A percentile compares a stretch with the other conserved stretches of the same genome.
phyloP scores from a whole-genome alignment of 208 protist genomes.

The Crithidia sp. region DNA sequence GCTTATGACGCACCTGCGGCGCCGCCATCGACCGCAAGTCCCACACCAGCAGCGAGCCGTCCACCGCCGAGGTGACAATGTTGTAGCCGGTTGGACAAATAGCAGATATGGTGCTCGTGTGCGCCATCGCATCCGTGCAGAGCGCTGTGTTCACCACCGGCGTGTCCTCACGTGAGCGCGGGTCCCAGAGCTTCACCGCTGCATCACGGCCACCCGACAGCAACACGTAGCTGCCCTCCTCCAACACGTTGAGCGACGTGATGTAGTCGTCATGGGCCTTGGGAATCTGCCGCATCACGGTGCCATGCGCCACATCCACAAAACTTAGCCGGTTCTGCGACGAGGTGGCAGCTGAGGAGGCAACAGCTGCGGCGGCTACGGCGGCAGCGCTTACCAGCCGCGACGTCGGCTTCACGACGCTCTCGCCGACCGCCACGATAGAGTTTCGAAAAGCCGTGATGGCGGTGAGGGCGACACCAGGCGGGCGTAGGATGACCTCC shows the following conservation, averaged over 20 bases:
- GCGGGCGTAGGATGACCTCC: slow-evolving; percentile 55
- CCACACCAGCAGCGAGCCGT: slow-evolving; percentile 74
- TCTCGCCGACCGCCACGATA: slow-evolving; percentile 67
- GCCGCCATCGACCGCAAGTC: slow-evolving; percentile 62
- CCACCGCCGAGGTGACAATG: slow-evolving; percentile 64
- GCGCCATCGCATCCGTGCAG: slow-evolving; percentile 28
- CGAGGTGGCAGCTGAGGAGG: neutral
- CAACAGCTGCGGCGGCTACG: neutral
- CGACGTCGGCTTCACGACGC: slow-evolving; percentile 7
- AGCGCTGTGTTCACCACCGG: slow-evolving; percentile 32
- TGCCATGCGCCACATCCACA: slow-evolving; percentile 39
- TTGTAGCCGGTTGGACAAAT: slow-evolving; percentile 54
- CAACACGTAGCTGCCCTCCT: slow-evolving; percentile 66
- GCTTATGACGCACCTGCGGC: slow-evolving; percentile 41
- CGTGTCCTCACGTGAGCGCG: slow-evolving; percentile 38
- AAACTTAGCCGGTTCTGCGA: slow-evolving; percentile 30
- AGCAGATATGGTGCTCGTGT: slow-evolving; percentile 73
- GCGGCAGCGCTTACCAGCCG: neutral
- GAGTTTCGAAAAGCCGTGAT: slow-evolving; percentile 69
- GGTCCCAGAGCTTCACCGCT: slow-evolving; percentile 84
- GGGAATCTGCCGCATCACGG: slow-evolving; percentile 47
- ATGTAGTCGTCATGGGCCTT: slow-evolving; percentile 77
- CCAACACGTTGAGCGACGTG: slow-evolving; percentile 60
- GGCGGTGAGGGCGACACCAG: slow-evolving; percentile 56
- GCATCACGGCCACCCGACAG: slow-evolving; percentile 68